These are phyloP conservation scores for Xylaria grammica DNA, from an alignment of 495 filamentous ascomycete species.

Conservation along the genomic window DNA sequence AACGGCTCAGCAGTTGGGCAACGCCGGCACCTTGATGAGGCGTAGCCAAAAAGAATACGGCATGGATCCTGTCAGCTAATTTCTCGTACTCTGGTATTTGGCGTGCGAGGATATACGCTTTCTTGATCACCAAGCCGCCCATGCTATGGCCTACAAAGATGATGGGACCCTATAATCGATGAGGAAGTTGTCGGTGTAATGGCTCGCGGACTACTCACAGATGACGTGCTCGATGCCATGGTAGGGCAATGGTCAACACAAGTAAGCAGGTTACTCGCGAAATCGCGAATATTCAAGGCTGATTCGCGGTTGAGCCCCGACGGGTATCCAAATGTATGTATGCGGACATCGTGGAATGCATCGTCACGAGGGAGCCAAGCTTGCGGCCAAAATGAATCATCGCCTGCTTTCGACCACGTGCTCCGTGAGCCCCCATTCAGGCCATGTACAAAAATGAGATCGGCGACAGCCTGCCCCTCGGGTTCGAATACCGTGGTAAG, in stretches of 20 bases:
- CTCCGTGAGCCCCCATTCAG: slow-evolving; percentile 39
- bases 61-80: slow-evolving; percentile 42
- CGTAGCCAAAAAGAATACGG: slow-evolving; percentile 57
- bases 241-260: slow-evolving; percentile 1
- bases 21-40: slow-evolving; percentile 57
- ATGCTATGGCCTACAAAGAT: slow-evolving; percentile 58
- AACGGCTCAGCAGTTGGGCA: slow-evolving; percentile 44
- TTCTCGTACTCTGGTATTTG: slow-evolving; percentile 31
- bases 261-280: slow-evolving; percentile 36
- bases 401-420: slow-evolving; percentile 36
- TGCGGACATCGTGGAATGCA: slow-evolving; percentile 33
- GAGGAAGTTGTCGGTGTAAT: slow-evolving; percentile 35
- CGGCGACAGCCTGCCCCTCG: slow-evolving; percentile 15
- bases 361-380: slow-evolving; percentile 36
- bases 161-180: slow-evolving; percentile 39
- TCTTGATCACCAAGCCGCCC: slow-evolving; percentile 63
- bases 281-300: slow-evolving; percentile 49
- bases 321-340: slow-evolving; percentile 40
- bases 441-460: slow-evolving; percentile 48
- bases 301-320: slow-evolving; percentile 31
- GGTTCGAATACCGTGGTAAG: background rate
- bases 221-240: background rate
- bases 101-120: slow-evolving; percentile 38
- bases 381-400: slow-evolving; percentile 37
- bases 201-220: slow-evolving; percentile 43